phyloP scores from a whole-genome alignment of 108 stramenopile species.

The Nitzschia sp. region DNA sequence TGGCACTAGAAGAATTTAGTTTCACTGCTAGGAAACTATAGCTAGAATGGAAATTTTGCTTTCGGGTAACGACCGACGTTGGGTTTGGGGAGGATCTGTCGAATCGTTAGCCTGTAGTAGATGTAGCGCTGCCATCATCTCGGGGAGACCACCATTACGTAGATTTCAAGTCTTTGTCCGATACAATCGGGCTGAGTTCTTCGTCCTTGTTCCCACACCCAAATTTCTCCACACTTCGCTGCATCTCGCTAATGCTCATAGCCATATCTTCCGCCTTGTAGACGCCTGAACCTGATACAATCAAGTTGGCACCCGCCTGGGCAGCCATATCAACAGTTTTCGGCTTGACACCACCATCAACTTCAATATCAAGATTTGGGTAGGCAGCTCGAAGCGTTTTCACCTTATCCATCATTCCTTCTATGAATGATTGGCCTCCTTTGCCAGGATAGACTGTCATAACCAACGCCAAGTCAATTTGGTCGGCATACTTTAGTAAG shows the following conservation, averaged over 20 bases:
- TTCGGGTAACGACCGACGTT: too few relatives aligned
- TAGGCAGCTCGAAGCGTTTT: constrained; percentile 55
- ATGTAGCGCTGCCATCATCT: too few relatives aligned
- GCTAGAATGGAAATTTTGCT: too few relatives aligned
- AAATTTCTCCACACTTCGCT: constrained; percentile 52
- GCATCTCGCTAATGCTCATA: constrained; percentile 49
- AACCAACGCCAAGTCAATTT: constrained; percentile 80
- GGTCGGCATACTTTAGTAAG: constrained; percentile 57
- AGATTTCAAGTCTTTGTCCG: constrained; percentile 27
- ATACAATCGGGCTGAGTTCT: constrained; percentile 38
- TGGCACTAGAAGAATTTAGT: too few relatives aligned
- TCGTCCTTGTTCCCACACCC: constrained; percentile 54
- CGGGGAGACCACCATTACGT: not conserved
- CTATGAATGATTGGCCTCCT: constrained; percentile 89
- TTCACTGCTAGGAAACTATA: too few relatives aligned
- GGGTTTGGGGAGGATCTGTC: too few relatives aligned
- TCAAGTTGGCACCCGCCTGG: constrained; percentile 88
- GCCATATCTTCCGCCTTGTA: constrained; percentile 70
- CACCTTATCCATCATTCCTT: constrained; percentile 88
- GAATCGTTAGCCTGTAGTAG: too few relatives aligned
- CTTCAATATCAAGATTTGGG: constrained; percentile 85
- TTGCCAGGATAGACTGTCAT: constrained; percentile 96
- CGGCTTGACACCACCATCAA: constrained; percentile 90
- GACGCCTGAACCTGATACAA: constrained; percentile 78
- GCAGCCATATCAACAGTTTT: constrained; percentile 84